Base-by-base conservation (phyloP, 1,284 basidiomycete genomes). In the Mycena citricolor region DNA sequence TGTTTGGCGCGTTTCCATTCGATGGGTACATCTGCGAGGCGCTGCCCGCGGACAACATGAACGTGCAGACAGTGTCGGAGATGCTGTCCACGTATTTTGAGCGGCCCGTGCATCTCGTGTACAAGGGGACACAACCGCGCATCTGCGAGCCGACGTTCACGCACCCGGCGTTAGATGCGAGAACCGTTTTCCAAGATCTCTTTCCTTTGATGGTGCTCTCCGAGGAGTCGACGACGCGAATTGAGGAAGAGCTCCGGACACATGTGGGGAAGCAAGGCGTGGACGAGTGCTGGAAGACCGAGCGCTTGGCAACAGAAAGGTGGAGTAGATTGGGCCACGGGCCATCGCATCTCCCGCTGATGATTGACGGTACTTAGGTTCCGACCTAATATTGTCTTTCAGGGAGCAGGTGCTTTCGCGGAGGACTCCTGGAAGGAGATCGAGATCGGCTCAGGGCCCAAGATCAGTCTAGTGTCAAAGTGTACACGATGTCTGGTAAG, bases 401-500 rank as follows among this genome's bases (percentile, higher is more conserved):
- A 66, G 43, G 86, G 86, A 16, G 73, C 63, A 11, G 73, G 70
- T 4, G 62, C 72, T 8, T 76, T 73, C 54, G 67, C 66, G 32
- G 74, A 76, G 55, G 74, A 76, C 65, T 54, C 59, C 42, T 76
- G 79, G 79, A 69, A 74, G 54, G 76, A 79, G 56, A 73, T 88
- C 30, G 54, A 61, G 13, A 70, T 87, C 52, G 71, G 69, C 21
- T 59, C 66, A 6, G 49, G 56, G 51, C 53, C 60, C 16, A 28
- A 39, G 13, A 71, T 87, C 40, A 69, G 70, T 22, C 64, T 88
- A 2, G 83, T 89, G 12, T 78, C 75, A 14, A 79, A 79, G 47
- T 88, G 84, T 60, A 61, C 75, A 29, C 76, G 86, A 31, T 89
- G 86, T 62, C 63, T 86, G 69, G 86, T 88, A 56, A 59, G 81